Base-by-base conservation (phyloP, 306 rosid species). In the Cajanus cajan region DNA sequence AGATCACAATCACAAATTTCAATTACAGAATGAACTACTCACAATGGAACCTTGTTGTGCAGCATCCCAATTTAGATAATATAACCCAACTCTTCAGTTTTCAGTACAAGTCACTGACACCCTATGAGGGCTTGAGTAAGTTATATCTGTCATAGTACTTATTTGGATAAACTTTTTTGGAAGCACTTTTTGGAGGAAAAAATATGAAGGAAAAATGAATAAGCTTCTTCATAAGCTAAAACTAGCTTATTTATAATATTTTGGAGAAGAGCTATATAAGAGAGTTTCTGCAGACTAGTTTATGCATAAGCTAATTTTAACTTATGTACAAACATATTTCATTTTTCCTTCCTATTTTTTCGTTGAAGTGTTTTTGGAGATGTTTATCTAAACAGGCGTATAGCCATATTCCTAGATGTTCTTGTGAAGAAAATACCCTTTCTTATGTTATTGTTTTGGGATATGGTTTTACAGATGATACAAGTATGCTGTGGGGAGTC, bases 61-160 rank as follows among this genome's bases (percentile, higher is more conserved):
- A 95, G 86, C 98, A 95, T 71, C 98, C 98, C 45, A 95, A 95
- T 80, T 90, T 95, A 8, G 98, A 95, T 71, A 95, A 92, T 77
- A 69, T 95, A 48, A 95, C 98, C 34, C 73, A 85, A 91, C 73
- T 87, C 86, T 95, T 95, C 94, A 95, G 98, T 86, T 95, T 95
- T 66, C 57, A 87, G 64, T 95, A 95, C 89, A 91, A 91, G 89
- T 78, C 98, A 11, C 80, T 95, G 12, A 92, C 83, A 63, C 98
- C 98, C 74, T 95, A 92, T 37, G 98, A 87, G 40, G 98, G 97
- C 74, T 83, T 92, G 77, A 95, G 98, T 95, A 87, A 90, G 98
- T 90, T 75, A 67, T 54, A 67, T 44, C 54, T 74, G 65, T 33
- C 83, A 68, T 51, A 28, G 31, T 28, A 28, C 31, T 3, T 28